Percentiles rank a stretch among this genome's conserved stretches.
phyloP scores from a whole-genome alignment of 2,329 filamentous ascomycete species.

The Trichoderma arundinaceum region DNA sequence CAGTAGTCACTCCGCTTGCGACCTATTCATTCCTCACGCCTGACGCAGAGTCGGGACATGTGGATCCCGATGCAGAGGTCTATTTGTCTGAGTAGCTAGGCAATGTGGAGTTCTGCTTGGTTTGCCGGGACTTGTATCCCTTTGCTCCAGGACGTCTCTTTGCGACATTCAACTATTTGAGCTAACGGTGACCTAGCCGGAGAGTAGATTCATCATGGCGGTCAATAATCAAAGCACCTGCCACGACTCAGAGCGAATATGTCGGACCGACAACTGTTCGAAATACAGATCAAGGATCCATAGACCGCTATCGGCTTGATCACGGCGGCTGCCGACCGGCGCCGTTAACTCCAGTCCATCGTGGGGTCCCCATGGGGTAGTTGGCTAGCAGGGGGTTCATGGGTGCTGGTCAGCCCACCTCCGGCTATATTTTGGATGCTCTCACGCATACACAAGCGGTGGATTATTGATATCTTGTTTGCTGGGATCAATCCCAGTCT shows the following conservation, averaged over 20 bases:
- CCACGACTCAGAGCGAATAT: not conserved
- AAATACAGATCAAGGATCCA: too few species aligned
- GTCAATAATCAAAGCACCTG: not conserved
- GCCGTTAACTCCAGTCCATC: not conserved
- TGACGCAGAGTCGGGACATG: not conserved
- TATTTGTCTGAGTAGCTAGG: not conserved
- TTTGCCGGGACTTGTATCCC: not conserved
- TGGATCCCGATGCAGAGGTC: not conserved
- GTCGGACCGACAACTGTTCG: conserved; percentile 1
- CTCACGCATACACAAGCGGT: not conserved
- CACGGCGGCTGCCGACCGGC: not conserved
- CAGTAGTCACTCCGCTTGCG: not conserved
- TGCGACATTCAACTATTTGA: not conserved
- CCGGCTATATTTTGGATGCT: not conserved
- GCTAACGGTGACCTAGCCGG: not conserved
- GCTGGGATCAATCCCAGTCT: too few species aligned
- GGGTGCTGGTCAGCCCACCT: not conserved
- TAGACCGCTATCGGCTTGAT: not conserved
- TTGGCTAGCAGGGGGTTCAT: not conserved
- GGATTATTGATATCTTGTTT: not conserved
- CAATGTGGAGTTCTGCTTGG: not conserved
- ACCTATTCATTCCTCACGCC: not conserved
- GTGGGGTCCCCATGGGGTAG: conserved; percentile 17
- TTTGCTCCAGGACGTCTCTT: not conserved
- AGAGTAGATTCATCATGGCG: not conserved